Evolutionary conservation across 371 early-diverging fungal species (phyloP), one percentile per base, ranked within the genome.

Genomic region (Saksenaea vasiformis): DNA sequence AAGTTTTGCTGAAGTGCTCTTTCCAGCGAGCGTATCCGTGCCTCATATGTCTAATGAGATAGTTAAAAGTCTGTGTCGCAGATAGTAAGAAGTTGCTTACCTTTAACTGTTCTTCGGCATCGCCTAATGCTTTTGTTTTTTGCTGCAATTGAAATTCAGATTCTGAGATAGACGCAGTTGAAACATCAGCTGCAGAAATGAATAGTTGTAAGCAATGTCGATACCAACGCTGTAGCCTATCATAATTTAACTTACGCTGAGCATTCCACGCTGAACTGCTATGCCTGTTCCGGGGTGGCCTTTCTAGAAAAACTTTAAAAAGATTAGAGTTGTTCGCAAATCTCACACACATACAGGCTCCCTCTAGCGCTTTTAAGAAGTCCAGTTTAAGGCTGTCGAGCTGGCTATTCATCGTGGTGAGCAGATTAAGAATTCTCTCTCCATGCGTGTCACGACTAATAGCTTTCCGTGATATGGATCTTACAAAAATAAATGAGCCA

Each of bases 331-430:
- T 5, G 22, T 10, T 22, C 22, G 17, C 10, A 47, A 47, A 17
- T 17, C 51, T 9, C 22, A 15, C 17, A n/a, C 5, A 58, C 68
- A 66, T 64, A 73, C 75, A 83, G 41, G 70, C 77, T 55, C 77
- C 73, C 31, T 73, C 73, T 15, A 92, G 27, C 5, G 84, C 71
- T 28, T 74, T 63, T 19, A 90, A 78, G 54, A 90, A 91, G 13
- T 92, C 89, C 1, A 69, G 41, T 2, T 72, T 57, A 67, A 89
- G 77, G 0, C 75, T 70, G 47, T 91, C 88, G 58, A 92, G 64
- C 58, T 92, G 87, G 1, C 78, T 72, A 0, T 69, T 64, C 81
- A 72, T 76, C 7, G 56, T 63, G 31, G 74, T 72, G 0, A 85
- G 60, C 14, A 82, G 61, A 24, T 70, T 67, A 34, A 80, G 58